These are phyloP conservation scores for Camellia sinensis DNA, from an alignment of 148 eudicot species.

Conservation along the genomic window DNA sequence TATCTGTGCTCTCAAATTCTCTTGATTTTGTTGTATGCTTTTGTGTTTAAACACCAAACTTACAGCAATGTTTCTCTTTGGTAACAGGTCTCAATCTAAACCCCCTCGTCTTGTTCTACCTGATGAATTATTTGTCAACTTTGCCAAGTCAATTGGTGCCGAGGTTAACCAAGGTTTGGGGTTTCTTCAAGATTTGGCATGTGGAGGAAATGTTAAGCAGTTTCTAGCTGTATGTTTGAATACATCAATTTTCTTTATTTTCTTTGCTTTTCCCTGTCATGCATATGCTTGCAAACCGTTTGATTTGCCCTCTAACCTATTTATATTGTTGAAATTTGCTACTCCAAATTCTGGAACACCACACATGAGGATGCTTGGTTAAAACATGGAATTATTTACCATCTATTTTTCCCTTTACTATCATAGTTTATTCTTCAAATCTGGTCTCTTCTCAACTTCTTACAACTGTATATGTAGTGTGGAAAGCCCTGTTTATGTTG, in stretches of 20 bases:
- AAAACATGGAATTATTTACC: background rate
- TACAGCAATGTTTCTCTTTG: background rate
- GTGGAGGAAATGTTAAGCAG: constrained; percentile 63
- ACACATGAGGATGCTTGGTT: background rate
- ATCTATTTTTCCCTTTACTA: background rate
- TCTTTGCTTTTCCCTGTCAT: background rate
- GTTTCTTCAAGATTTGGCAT: constrained; percentile 69
- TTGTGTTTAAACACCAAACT: background rate
- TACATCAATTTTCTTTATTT: background rate
- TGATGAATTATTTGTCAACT: constrained; percentile 57
- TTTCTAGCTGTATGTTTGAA: constrained; percentile 49
- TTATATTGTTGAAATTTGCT: background rate
- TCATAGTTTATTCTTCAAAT: no score
- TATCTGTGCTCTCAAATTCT: background rate
- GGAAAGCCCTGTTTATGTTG: background rate
- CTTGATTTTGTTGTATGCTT: constrained; percentile 2
- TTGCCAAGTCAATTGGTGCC: constrained; percentile 49
- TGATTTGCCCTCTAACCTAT: background rate
- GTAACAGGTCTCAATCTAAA: constrained; percentile 50
- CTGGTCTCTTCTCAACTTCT: no score
- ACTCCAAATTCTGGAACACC: background rate
- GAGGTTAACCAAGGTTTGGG: constrained; percentile 60
- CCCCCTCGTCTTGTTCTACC: constrained; percentile 61
- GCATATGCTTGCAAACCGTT: background rate
- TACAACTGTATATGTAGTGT: background rate